Base-by-base conservation (phyloP, 2,329 filamentous ascomycete species). In the Pseudogymnoascus sp. region DNA sequence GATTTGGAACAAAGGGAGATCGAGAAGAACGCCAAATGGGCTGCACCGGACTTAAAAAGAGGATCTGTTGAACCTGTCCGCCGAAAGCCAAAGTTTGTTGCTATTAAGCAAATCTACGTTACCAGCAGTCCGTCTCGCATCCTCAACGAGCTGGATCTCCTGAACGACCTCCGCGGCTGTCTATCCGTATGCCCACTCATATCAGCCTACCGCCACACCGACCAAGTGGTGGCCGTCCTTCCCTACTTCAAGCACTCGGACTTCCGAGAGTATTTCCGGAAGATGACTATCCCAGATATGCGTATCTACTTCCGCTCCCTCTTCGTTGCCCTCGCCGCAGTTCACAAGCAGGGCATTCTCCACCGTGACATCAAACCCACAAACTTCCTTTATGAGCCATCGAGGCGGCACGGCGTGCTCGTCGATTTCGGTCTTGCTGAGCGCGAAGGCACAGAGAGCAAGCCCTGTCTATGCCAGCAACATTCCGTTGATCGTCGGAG, bases 381-480 rank as follows among this genome's bases (percentile, higher is more conserved):
- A 21, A 97, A 97, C 73, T 97, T 97, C 70, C 82, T 97, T 40
- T 97, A 97, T 77, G 91, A 96, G 67, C 90, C 91, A 0, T 78
- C 85, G 10, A 85, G 87, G 47, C 85, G 87, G 69, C 87, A 90
- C 63, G 94, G 94, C 42, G 93, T 99, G 1, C 83, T 99, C 0
- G 94, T 99, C n/a, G 94, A 99, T 73, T 99, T 99, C 77, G 94
- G 94, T n/a, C 83, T 99, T 14, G 94, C 94, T 37, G 94, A 99
- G 77, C 81, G 87, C 60, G 86, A 91, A 72, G 88, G 90, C 21
- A 86, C 85, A 23, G 91, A 95, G 61, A 84, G 80, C 73, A 89
- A 90, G 71, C 86, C 87, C 1, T 97, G 93, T 72, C 78, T 90
- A n/a, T 97, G 93, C 75, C 86, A 88, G 65, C 84, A 92, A 65